Base-by-base conservation (phyloP, 306 rosid species). In the Gastrolobium bilobum region DNA sequence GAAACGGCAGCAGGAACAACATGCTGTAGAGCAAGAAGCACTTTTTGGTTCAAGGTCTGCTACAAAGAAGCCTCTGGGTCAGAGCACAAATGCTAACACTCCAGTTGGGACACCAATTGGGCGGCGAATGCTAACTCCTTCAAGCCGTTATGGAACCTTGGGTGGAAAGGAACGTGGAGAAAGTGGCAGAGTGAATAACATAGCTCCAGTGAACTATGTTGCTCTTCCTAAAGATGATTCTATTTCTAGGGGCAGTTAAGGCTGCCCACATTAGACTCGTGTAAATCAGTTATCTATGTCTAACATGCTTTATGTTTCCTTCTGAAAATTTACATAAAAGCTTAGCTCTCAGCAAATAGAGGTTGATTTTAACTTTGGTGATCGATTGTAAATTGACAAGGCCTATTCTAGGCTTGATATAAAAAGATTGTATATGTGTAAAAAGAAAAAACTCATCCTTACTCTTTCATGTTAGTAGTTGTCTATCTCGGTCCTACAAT, bases 171-270 rank as follows among this genome's bases (percentile, higher is more conserved):
- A 94, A 3, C 90, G 83, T 15, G 84, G 88, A 77, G 99, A 92
- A 73, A 87, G 93, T 73, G 89, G 87, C 40, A 79, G 94, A 84
- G 74, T 56, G 56, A 88, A 79, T 71, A 84, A 61, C 81, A 35
- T 84, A 59, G 88, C 81, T 53, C 95, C 97, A 50, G 89, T 75
- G 37, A 94, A 92, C 87, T 92, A 92, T 74, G 99, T 92, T 76
- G 89, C 99, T 82, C 97, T 94, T 75, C 84, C 87, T 0, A 94
- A 91, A 81, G 95, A 92, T 58, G 93, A 92, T 74, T 71, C 95
- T 50, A 59, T 53, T 51, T 81, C 92, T 40, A 59, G 80, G 64
- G 86, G 82, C 6, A 81, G 42, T 83, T 87, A 83, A 81, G 76
- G 84, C 54, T 54, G 4, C 77, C 71, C 62, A 43, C 31, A 61